These are phyloP conservation scores for Suillus luteus DNA, from an alignment of 768 basidiomycete species.

Conservation along the genomic window DNA sequence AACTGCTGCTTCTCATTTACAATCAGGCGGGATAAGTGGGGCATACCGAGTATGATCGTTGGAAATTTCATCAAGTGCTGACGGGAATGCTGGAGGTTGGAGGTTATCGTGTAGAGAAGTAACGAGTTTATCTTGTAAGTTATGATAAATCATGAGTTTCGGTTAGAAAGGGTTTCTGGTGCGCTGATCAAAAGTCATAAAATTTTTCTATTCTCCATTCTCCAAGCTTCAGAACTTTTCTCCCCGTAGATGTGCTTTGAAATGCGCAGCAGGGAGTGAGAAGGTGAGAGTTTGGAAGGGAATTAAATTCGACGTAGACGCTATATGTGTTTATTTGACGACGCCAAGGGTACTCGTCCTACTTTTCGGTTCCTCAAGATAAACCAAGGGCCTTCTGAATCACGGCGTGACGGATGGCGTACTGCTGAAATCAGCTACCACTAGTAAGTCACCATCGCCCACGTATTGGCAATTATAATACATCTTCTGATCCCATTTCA, in stretches of 20 bases:
- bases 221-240: not conserved
- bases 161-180: not conserved
- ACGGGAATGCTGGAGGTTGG: slow-evolving; percentile 12
- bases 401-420: too few relatives aligned
- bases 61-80: slow-evolving; percentile 83
- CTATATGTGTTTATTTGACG: not conserved
- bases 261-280: not conserved
- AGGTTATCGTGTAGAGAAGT: slow-evolving; percentile 1
- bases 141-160: not conserved
- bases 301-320: not conserved
- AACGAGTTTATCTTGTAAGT: not conserved
- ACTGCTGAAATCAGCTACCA: too few relatives aligned
- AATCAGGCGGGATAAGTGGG: slow-evolving; percentile 81
- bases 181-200: not conserved
- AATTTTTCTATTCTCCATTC: too few relatives aligned
- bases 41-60: slow-evolving; percentile 90
- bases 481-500: too few relatives aligned
- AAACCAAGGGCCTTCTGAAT: too few relatives aligned
- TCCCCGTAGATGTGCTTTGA: not conserved
- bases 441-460: too few relatives aligned
- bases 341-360: not conserved
- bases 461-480: too few relatives aligned
- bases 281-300: not conserved
- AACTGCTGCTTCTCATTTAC: slow-evolving; percentile 91
- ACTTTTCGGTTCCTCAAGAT: too few relatives aligned